A percentile compares a stretch with the other conserved stretches of the same genome.
phyloP scores from a whole-genome alignment of 805 yeast genomes.

The Saturnispora silvae region DNA sequence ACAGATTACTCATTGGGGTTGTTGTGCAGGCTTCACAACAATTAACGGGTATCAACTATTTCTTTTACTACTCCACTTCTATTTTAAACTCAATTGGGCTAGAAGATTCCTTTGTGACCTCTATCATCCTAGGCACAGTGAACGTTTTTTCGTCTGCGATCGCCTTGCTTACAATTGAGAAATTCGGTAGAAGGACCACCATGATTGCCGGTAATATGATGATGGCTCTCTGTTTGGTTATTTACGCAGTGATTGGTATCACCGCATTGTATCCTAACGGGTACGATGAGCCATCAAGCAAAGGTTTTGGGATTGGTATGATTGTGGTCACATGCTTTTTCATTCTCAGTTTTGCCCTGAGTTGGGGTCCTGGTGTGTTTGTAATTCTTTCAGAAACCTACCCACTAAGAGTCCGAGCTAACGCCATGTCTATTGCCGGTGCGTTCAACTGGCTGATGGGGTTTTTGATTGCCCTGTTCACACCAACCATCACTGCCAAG shows the following conservation, averaged over 20 bases:
- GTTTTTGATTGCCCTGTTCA: conserved; percentile 42
- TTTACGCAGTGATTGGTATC: conserved; percentile 54
- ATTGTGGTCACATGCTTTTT: conserved; percentile 53
- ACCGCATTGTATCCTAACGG: conserved; percentile 33
- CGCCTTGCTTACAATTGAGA: conserved; percentile 81
- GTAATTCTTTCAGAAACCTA: conserved; percentile 58
- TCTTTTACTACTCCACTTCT: conserved; percentile 91
- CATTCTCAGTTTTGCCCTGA: conserved; percentile 56
- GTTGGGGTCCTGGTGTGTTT: conserved; percentile 67
- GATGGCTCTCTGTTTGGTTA: conserved; percentile 45
- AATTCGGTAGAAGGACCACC: conserved; percentile 72
- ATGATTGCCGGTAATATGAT: conserved; percentile 38
- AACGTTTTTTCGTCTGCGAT: conserved; percentile 79
- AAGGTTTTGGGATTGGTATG: conserved; percentile 49
- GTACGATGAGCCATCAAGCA: conserved; percentile 29
- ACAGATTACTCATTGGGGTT: conserved; percentile 80
- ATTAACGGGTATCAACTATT: conserved; percentile 91
- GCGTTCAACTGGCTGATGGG: conserved; percentile 59
- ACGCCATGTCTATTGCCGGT: conserved; percentile 54
- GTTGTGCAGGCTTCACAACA: conserved; percentile 95
- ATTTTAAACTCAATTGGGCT: conserved; percentile 89
- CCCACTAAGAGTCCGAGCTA: conserved; percentile 54
- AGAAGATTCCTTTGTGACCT: conserved; percentile 80
- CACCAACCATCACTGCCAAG: conserved; percentile 40
- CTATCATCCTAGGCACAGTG: conserved; percentile 87